Conservation (phyloP, 2,329 filamentous ascomycete genomes). For the Magnaporthiopsis poae region DNA sequence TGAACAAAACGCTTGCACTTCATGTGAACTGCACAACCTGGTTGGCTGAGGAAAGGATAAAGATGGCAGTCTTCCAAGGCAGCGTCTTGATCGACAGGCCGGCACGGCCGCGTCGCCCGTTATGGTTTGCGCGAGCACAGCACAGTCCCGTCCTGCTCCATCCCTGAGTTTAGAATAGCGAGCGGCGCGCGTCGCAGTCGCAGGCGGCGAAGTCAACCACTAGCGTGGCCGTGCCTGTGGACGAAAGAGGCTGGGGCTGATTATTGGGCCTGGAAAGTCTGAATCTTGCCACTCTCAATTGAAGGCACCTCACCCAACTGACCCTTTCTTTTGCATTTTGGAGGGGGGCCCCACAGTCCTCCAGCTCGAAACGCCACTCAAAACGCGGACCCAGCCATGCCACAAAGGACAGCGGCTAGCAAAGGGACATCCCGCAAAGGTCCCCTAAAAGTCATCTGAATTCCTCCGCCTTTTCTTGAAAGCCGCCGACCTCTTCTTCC, state of each 20-base stretch:
- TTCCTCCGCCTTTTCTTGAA: neutral
- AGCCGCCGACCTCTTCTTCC: neutral
- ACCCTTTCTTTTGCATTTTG: neutral
- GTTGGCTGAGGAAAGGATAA: no score
- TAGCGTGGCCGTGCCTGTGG: neutral
- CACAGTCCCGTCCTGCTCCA: neutral
- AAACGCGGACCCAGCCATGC: neutral
- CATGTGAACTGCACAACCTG: no score
- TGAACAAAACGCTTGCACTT: no score
- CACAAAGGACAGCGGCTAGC: neutral
- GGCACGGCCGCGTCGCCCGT: neutral
- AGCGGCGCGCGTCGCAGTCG: neutral
- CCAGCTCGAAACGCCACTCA: neutral
- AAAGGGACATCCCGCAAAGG: neutral
- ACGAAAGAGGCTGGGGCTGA: neutral
- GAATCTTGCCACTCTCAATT: neutral
- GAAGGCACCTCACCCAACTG: neutral
- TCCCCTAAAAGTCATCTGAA: neutral
- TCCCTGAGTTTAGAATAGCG: neutral
- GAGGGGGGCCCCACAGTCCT: neutral
- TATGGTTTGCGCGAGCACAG: no score
- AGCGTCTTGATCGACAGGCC: no score
- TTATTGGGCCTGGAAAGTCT: neutral
- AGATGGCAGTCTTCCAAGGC: no score
- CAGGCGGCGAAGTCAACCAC: neutral